Base-by-base conservation (phyloP, 2,329 filamentous ascomycete species). In the Aphanocladium album region DNA sequence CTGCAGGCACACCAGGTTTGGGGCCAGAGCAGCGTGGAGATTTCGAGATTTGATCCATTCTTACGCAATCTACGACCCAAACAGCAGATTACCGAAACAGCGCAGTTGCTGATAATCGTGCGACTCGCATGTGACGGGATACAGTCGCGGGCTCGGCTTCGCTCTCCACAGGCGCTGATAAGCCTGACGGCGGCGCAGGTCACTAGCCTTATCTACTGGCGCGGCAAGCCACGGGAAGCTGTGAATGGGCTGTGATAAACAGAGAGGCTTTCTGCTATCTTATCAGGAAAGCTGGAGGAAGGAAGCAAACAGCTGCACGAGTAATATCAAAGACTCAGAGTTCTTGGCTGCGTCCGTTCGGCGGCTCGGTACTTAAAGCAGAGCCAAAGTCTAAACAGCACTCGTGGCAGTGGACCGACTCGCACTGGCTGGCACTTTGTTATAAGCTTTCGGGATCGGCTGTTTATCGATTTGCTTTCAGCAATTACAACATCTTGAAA, bases 161-260 rank as follows among this genome's bases (percentile, higher is more conserved):
- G 19, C 16, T 21, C 53, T 19, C 33, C 45, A 50, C 21, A 17
- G 5, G 45, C 45, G 55, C 5, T 5, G 30, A 57, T 57, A 57
- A 57, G 55, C 27, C 33, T 11, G 27, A n/a, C n/a, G n/a, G 35
- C 30, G 30, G 14, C 33, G 17, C 37, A 14, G 41, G 50, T 27
- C 19, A 53, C 37, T 59, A 52, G 57, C 39, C 57, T 59, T 59
- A 59, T 59, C 57, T 50, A 21, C 45, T n/a, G 3, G 27, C 25
- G 14, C 11, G 7, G 30, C 57, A 46, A 39, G 55, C 55, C 55
- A 50, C 55, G 5, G 6, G 27, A 23, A 16, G 45, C 47, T 46
- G 19, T 59, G 49, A 59, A 52, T 59, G 57, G 57, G 49, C 49
- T 37, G 47, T 25, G 57, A 59, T 53, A 59, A 53, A 19, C 14